These are phyloP conservation scores for Neurospora sp. DNA, from an alignment of 495 filamentous ascomycete genomes.

Conservation along the genomic window DNA sequence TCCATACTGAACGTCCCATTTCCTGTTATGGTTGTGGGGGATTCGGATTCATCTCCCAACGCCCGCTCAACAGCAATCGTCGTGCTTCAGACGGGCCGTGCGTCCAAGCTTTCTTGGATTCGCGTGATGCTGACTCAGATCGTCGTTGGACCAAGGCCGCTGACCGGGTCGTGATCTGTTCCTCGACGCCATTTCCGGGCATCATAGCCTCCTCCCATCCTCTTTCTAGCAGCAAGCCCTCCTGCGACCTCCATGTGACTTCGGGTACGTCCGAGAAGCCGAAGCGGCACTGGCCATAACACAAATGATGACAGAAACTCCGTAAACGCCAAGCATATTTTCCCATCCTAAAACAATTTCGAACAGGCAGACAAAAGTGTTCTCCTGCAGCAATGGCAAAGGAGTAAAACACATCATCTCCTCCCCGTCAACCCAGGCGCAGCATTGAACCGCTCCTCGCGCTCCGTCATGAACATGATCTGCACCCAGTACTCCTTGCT, in stretches of 20 bases:
- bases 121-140: background rate
- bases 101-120: background rate
- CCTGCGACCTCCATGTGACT: background rate
- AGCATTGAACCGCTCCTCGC: conserved; percentile 89
- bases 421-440: conserved; percentile 71
- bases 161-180: background rate
- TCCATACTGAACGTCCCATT: background rate
- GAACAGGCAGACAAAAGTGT: background rate
- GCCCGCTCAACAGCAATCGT: background rate
- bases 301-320: background rate
- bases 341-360: background rate
- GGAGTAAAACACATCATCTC: conserved; percentile 14
- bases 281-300: background rate
- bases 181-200: no score
- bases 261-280: background rate
- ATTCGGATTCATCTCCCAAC: background rate
- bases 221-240: background rate
- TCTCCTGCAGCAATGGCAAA: background rate
- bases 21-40: background rate
- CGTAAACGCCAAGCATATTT: background rate
- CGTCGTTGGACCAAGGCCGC: background rate
- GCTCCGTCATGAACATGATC: conserved; percentile 97
- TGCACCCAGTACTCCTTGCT: conserved; percentile 98
- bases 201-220: background rate
- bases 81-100: background rate